Percentiles rank a stretch among this genome's conserved stretches.
Evolutionary conservation across 345 rosid species (phyloP).

Genomic region (Rhodamnia argentea): DNA sequence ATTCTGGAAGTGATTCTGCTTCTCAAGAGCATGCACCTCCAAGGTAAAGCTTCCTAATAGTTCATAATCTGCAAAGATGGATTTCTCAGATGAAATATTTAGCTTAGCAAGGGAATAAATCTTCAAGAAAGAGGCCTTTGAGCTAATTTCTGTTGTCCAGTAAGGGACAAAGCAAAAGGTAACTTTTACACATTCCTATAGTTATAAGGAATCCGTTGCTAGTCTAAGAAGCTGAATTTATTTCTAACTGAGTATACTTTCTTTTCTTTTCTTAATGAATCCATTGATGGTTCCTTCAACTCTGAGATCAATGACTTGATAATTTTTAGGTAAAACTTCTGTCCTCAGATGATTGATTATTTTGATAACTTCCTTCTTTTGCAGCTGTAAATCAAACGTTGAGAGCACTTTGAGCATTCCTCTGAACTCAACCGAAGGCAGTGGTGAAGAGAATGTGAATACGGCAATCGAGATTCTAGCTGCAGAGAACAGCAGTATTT

Average conservation of each 20-base stretch:
- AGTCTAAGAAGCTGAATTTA: background rate
- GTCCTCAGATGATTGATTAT: background rate
- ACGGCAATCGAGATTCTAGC: slow-evolving; percentile 5
- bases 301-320: background rate
- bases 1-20: slow-evolving; percentile 19
- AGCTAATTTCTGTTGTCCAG: background rate
- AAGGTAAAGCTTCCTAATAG: slow-evolving; percentile 34
- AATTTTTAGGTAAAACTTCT: background rate
- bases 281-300: background rate
- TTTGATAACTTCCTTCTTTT: background rate
- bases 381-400: slow-evolving; percentile 43
- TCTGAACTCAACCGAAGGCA: slow-evolving; percentile 23
- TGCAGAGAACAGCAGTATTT: background rate
- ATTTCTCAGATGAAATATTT: background rate
- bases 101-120: background rate
- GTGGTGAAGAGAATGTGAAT: slow-evolving; percentile 22
- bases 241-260: background rate
- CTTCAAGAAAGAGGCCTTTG: background rate
- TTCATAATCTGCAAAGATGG: background rate
- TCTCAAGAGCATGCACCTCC: slow-evolving; percentile 47
- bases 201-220: background rate
- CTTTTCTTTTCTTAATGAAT: background rate
- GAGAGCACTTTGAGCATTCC: slow-evolving; percentile 16
- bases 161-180: background rate
- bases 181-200: background rate